phyloP scores from a whole-genome alignment of 1,284 basidiomycete species.

The Trichosporon ovoides region DNA sequence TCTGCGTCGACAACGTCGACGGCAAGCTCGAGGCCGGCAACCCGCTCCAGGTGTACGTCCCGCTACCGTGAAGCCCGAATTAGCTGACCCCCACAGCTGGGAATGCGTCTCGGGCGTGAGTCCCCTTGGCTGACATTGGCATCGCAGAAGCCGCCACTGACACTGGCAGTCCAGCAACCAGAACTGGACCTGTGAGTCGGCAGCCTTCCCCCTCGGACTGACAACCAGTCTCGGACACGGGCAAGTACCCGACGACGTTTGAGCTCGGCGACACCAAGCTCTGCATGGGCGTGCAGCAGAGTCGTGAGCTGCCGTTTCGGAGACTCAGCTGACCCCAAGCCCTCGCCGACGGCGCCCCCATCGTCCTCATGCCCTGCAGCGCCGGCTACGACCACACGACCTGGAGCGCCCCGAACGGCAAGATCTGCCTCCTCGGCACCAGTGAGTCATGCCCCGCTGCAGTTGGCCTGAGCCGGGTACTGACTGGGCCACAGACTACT shows the following conservation, averaged over 20 bases:
- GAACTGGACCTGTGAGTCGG: neutral
- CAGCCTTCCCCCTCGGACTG: neutral
- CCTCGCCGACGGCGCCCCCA: neutral
- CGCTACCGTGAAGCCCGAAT: neutral
- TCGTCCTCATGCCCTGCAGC: neutral
- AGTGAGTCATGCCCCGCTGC: neutral
- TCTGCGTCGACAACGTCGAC: neutral
- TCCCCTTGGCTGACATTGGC: too few species aligned
- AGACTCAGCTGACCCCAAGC: neutral
- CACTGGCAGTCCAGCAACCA: neutral
- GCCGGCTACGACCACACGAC: slow-evolving; percentile 3
- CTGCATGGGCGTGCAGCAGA: neutral
- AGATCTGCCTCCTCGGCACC: neutral
- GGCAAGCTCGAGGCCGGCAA: neutral
- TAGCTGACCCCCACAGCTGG: neutral
- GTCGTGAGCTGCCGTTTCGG: neutral
- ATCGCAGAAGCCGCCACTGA: too few species aligned
- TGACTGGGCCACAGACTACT: slow-evolving; percentile 3
- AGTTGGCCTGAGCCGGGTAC: too few species aligned
- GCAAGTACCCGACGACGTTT: neutral
- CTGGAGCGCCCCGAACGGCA: neutral
- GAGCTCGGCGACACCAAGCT: neutral
- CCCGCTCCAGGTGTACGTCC: neutral
- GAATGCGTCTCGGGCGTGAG: neutral
- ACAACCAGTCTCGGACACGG: neutral